These are phyloP conservation scores for Fraxinus sp. DNA, from an alignment of 305 asterid genomes.

Conservation along the genomic window DNA sequence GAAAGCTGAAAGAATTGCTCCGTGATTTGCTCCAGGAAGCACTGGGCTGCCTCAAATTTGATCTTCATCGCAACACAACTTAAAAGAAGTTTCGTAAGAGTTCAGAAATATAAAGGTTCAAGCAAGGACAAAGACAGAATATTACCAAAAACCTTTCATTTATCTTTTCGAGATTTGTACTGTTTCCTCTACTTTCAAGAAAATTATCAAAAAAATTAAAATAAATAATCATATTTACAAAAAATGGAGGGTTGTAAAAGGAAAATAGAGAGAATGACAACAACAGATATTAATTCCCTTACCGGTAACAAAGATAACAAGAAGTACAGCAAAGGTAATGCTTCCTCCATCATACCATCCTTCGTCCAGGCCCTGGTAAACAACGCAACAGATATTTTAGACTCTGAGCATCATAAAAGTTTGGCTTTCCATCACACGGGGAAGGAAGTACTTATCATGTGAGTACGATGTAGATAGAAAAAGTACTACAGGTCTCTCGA, in stretches of 20 bases:
- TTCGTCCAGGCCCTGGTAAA: conserved; percentile 63
- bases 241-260: neutral
- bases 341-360: conserved; percentile 99
- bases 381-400: neutral
- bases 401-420: neutral
- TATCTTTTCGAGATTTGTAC: neutral
- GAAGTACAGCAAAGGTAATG: conserved; percentile 88
- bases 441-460: conserved; percentile 8
- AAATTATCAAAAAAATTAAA: neutral
- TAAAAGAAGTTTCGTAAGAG: neutral
- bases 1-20: neutral
- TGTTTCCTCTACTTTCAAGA: neutral
- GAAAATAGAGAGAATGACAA: conserved; percentile 9
- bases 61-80: neutral
- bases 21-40: neutral
- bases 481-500: neutral
- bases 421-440: conserved; percentile 1
- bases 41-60: neutral
- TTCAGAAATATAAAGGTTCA: neutral
- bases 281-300: conserved; percentile 14
- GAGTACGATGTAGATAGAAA: conserved; percentile 9
- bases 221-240: neutral
- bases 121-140: neutral
- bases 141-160: conserved; percentile 10
- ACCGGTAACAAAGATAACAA: conserved; percentile 92